These are phyloP conservation scores for Clavaria fumosa DNA, from an alignment of 768 basidiomycete species.

Conservation along the genomic window DNA sequence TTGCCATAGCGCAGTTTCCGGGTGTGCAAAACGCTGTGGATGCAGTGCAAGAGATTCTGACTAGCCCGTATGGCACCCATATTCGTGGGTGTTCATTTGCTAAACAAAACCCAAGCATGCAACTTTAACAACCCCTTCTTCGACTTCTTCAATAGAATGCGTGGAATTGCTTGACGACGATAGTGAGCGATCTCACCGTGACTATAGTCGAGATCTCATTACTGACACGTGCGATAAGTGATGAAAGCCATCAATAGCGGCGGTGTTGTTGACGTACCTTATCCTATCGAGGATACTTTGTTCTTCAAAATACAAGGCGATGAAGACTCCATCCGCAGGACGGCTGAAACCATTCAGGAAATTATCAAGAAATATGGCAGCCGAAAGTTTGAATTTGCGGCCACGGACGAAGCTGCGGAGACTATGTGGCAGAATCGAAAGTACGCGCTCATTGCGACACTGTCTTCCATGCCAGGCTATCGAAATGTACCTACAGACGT, in stretches of 20 bases:
- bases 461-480: slow-evolving; percentile 46
- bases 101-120: background rate
- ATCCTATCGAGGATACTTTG: slow-evolving; percentile 61
- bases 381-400: slow-evolving; percentile 53
- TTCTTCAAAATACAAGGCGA: slow-evolving; percentile 91
- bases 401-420: slow-evolving; percentile 58
- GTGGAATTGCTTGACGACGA: slow-evolving; percentile 74
- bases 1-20: slow-evolving; percentile 81
- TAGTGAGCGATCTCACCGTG: slow-evolving; percentile 24
- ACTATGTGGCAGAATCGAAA: slow-evolving; percentile 79
- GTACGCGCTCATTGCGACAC: slow-evolving; percentile 58
- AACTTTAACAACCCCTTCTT: slow-evolving; percentile 1
- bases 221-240: background rate
- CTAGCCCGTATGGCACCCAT: slow-evolving; percentile 37
- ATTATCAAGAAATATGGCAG: slow-evolving; percentile 60
- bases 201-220: background rate
- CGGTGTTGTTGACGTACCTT: slow-evolving; percentile 42
- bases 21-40: slow-evolving; percentile 61
- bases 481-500: slow-evolving; percentile 83
- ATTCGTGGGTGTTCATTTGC: slow-evolving; percentile 39
- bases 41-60: slow-evolving; percentile 72
- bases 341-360: slow-evolving; percentile 39
- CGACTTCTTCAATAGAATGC: slow-evolving; percentile 39
- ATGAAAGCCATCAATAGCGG: slow-evolving; percentile 63
- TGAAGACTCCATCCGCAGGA: slow-evolving; percentile 35